These are phyloP conservation scores for Catenaria anguillulae DNA, from an alignment of 371 early-diverging fungal species.

Conservation along the genomic window DNA sequence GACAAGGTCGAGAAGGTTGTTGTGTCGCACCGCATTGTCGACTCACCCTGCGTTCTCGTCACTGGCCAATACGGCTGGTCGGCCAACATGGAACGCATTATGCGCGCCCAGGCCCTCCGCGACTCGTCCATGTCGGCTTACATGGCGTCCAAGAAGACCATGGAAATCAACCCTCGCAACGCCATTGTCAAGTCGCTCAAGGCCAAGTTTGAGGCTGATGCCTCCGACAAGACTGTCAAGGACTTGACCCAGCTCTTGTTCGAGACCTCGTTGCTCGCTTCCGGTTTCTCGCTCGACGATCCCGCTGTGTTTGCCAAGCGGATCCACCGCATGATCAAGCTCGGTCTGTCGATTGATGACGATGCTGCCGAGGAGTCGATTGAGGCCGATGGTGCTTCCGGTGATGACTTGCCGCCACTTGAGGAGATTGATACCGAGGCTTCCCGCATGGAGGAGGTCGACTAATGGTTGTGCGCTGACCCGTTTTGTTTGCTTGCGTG, in stretches of 20 bases:
- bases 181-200: constrained; percentile 84
- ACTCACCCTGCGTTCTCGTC: constrained; percentile 93
- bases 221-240: constrained; percentile 93
- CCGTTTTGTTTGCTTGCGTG: no score
- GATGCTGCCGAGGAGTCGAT: constrained; percentile 4
- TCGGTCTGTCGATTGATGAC: constrained; percentile 88
- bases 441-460: constrained; percentile 4
- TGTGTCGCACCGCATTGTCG: constrained; percentile 81
- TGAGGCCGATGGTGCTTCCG: not conserved
- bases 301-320: constrained; percentile 81
- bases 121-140: constrained; percentile 89
- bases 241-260: constrained; percentile 85
- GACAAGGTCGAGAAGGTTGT: constrained; percentile 97
- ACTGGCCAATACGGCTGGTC: constrained; percentile 98
- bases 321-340: constrained; percentile 96
- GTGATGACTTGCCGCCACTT: not conserved
- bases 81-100: constrained; percentile 99
- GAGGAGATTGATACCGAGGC: not conserved
- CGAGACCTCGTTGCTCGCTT: constrained; percentile 85
- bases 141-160: constrained; percentile 97
- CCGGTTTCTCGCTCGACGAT: constrained; percentile 94
- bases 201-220: constrained; percentile 70
- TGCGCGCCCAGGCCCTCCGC: constrained; percentile 97
- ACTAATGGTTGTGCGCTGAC: no score
- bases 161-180: constrained; percentile 93